Evolutionary conservation across 1,284 basidiomycete species (phyloP), one percentile per base, ranked within the genome.

Genomic region (Melampsora larici-populina): DNA sequence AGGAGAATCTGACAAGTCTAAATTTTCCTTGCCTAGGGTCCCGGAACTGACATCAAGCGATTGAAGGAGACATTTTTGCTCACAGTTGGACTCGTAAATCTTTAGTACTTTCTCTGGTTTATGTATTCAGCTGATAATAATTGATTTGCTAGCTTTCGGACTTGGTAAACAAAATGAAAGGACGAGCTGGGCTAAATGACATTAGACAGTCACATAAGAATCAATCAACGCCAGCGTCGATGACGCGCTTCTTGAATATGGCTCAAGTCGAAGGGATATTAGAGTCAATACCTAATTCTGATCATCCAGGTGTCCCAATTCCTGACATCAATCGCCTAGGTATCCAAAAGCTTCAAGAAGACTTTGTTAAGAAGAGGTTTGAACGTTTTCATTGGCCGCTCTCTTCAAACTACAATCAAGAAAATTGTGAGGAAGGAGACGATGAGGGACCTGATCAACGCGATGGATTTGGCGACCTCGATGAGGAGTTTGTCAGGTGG

Each of bases 31-130:
- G 40, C 11, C 13, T 43, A 43, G 40, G 60, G 58, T 29, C 46
- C 64, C 17, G 70, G 70, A 1, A 63, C 60, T 6, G 26, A 72
- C 7, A 72, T 72, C 43, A 24, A 72, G 2, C 33, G 70, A 0
- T 26, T 72, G n/a, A 72, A 72, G n/a, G 58, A 72, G n/a, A 29
- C 49, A 21, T 72, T 72, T 24, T 72, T 55, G 7, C 40, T 5
- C 33, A 63, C 43, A 17, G 49, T 72, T 1, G 4, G 18, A 3
- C 24, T 63, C 1, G 70, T 72, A 31, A 26, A 49, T 48, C 36
- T 11, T 2, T 0, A 6, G 17, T 40, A 36, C 4, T 36, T 36
- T 36, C 36, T 36, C 9, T 43, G 36, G 36, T 36, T 36, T 3
- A 4, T 4, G 9, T 36, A 3, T 36, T 36, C 36, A 4, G 36